Evolutionary conservation across 257 asterid genomes (phyloP), one percentile per base, ranked within the genome.

Genomic region (Jasminum sambac): DNA sequence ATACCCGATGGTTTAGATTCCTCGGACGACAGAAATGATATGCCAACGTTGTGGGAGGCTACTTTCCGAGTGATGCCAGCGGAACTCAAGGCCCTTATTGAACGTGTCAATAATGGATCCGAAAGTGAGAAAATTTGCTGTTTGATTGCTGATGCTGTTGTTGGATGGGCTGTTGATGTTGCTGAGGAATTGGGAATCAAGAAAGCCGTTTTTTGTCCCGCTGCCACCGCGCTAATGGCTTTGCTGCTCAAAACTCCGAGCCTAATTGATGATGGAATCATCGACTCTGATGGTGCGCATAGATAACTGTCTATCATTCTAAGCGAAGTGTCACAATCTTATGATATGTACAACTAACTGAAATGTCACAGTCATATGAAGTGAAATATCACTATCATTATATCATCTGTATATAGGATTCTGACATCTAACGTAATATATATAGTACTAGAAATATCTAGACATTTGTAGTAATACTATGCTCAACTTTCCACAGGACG

Each of bases 401-500:
- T n/a, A n/a, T n/a, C n/a, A n/a, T n/a, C n/a, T n/a, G n/a, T n/a
- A n/a, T n/a, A n/a, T n/a, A n/a, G n/a, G n/a, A n/a, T n/a, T n/a
- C n/a, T n/a, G n/a, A n/a, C n/a, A n/a, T n/a, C n/a, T n/a, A n/a
- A n/a, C n/a, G n/a, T n/a, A n/a, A n/a, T n/a, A n/a, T n/a, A n/a
- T n/a, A n/a, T n/a, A n/a, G n/a, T n/a, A n/a, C n/a, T n/a, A n/a
- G n/a, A n/a, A n/a, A n/a, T n/a, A n/a, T n/a, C n/a, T n/a, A n/a
- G n/a, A n/a, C n/a, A n/a, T n/a, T 46, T 5, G 19, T 48, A 48
- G 10, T 16, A 48, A n/a, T 48, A 17, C 23, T 6, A 19, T 64
- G 19, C 0, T 46, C 16, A 17, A 9, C 23, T 19, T 42, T 7
- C 37, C 11, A 6, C 77, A 86, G 89, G 89, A 65, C 42, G 41